A percentile compares a stretch with the other conserved stretches of the same genome.
Evolutionary conservation across 2,329 filamentous ascomycete species (phyloP).

Genomic region (Penicillium sp.): DNA sequence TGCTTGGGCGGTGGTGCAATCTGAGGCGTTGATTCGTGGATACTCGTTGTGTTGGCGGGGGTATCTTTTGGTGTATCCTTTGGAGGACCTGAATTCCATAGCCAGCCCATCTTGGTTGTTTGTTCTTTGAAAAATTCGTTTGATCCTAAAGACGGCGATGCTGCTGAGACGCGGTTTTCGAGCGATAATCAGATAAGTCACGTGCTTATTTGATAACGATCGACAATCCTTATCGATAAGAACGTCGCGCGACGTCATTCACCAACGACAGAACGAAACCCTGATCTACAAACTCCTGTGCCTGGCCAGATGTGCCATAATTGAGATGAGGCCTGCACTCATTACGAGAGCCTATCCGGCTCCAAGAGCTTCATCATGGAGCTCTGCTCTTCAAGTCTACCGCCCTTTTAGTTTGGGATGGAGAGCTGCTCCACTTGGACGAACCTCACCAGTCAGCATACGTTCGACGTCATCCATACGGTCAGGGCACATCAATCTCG

Average conservation of each 20-base stretch:
- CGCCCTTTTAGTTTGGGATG: conserved; percentile 10
- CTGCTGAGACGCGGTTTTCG: conserved; percentile 15
- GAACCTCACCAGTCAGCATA: conserved; percentile 8
- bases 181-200: conserved; percentile 9
- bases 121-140: conserved; percentile 7
- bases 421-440: conserved; percentile 20
- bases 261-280: conserved; percentile 4
- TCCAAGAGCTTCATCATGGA: conserved; percentile 7
- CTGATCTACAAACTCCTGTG: conserved; percentile 4
- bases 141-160: conserved; percentile 2
- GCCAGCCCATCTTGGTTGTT: conserved; percentile 51
- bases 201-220: conserved; percentile 8
- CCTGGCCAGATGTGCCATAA: conserved; percentile 4
- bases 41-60: conserved; percentile 17
- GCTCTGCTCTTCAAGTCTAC: not conserved
- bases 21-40: conserved; percentile 23
- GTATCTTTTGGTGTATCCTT: conserved; percentile 30
- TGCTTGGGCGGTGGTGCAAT: conserved; percentile 31
- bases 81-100: conserved; percentile 42
- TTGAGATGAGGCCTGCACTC: conserved; percentile 29
- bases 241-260: conserved; percentile 20
- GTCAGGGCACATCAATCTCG: conserved; percentile 78
- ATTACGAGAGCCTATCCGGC: conserved; percentile 6
- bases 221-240: conserved; percentile 12
- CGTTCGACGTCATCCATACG: conserved; percentile 62